Evolutionary conservation across 2,329 filamentous ascomycete species (phyloP), one percentile per base, ranked within the genome.

Genomic region (Trichoderma sp.): DNA sequence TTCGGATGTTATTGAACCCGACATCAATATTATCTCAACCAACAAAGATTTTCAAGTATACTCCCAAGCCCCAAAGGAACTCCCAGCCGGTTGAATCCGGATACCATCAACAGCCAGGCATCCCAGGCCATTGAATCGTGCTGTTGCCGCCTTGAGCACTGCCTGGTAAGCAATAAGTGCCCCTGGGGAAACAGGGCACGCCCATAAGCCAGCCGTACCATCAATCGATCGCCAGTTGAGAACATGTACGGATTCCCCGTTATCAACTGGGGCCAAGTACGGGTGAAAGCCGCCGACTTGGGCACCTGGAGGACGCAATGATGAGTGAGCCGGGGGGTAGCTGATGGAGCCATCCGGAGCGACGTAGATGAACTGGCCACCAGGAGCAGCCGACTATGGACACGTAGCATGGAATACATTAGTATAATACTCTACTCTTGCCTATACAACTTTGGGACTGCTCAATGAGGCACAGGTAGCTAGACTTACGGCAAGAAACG

Each of bases 301-400:
- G 8, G 88, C 85, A 11, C 88, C 89, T 0, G 79, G 73, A 0
- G 89, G 88, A 6, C 86, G 85, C 71, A 76, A 80, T 3, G 79
- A 80, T 0, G 87, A 89, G 80, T 91, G 88, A 0, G 89, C 83
- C 24, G 76, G 73, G 0, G 88, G 88, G 81, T 87, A 92, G 70
- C 83, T 82, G 71, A 92, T 78, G 11, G 84, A 81, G 6, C 90
- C 90, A 30, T 83, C 79, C 4, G 85, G 82, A 3, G 80, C 82
- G 71, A 92, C 83, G 78, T 88, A 92, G 75, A 91, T 83, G 71
- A 84, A 80, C 76, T 92, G 90, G 30, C 90, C 90, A 32, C 90
- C 90, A 6, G 90, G 89, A 5, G 91, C 90, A 34, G 84, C 77
- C 36, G 88, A 85, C 81, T 83, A 11, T 26, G 9, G 1, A n/a